Evolutionary conservation across 164 flowering plant species (phyloP).

Genomic region (Kingdonia uniflora): DNA sequence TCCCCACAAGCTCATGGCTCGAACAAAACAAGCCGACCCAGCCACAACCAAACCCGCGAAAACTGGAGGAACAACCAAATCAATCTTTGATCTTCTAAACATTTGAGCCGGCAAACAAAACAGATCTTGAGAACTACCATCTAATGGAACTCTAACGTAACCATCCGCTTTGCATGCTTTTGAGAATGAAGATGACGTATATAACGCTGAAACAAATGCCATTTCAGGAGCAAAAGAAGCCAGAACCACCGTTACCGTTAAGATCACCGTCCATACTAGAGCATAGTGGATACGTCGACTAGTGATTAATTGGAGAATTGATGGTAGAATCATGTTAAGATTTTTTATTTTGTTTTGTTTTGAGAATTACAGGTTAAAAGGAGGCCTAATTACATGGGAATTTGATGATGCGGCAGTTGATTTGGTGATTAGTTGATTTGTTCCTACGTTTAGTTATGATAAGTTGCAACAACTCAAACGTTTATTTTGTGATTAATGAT

Average conservation of each 20-base stretch:
- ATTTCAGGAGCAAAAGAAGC: constrained; percentile 57
- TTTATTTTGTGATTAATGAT: no score
- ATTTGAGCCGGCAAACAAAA: constrained; percentile 41
- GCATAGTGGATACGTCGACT: constrained; percentile 35
- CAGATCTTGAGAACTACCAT: constrained; percentile 36
- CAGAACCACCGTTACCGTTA: constrained; percentile 42
- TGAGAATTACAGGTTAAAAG: no score
- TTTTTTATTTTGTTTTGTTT: no score
- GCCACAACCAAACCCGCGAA: constrained; percentile 54
- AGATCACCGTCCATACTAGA: constrained; percentile 41
- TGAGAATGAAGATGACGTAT: constrained; percentile 6
- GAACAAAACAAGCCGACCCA: constrained; percentile 38
- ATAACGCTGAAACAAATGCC: constrained; percentile 27
- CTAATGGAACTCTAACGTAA: constrained; percentile 38
- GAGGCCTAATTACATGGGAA: no score
- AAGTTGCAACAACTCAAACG: no score
- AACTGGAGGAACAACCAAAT: constrained; percentile 43
- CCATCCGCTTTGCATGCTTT: constrained; percentile 1
- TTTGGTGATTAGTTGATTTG: no score
- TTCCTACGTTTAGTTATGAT: no score
- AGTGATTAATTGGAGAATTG: not conserved
- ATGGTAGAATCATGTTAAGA: not conserved
- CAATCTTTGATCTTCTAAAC: constrained; percentile 28
- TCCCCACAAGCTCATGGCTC: constrained; percentile 43
- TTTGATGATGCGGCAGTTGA: no score